Base-by-base conservation (phyloP, 345 rosid species). In the Eutrema japonicum region DNA sequence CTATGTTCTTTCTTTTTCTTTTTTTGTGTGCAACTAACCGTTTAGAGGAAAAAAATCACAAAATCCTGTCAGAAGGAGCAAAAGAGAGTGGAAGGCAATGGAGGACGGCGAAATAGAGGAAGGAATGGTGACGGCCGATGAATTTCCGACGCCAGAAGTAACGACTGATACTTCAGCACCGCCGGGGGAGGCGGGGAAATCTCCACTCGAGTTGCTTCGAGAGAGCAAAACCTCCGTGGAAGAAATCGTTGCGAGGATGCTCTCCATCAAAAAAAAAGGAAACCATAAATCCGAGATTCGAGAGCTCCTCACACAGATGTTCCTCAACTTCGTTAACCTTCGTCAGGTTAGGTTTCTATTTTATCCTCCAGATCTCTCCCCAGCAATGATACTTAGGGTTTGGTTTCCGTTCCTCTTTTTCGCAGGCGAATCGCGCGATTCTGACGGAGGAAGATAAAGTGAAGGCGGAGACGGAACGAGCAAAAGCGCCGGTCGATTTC, bases 51-150 rank as follows among this genome's bases (percentile, higher is more conserved):
- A 43, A 43, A 63, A 63, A 32, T n/a, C 41, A 63, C 14, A 63
- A 30, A 63, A 33, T 30, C 53, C 9, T 45, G 53, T 30, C 9
- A 29, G 14, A 51, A 52, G 72, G 8, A 2, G 3, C 41, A 37
- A 37, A 7, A 6, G 3, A 16, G 16, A 16, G 10, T 16, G 14
- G 6, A 27, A 49, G 75, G 8, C 51, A 36, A 91, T 95, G 99
- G 98, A 87, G 73, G 99, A 92, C 89, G 98, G 92, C 70, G 95
- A 91, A 83, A 95, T 90, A 64, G 98, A 89, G 48, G 96, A 86
- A 68, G 89, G 81, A 62, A 84, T 88, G 79, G 75, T 79, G 54
- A 78, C 82, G 66, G 84, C 85, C 8, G 82, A 74, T 22, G 81
- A 71, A 16, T 27, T 53, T 1, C 77, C 57, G 18, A 12, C 7